Evolutionary conservation across 129 eudicot species (phyloP).

Genomic region (Ambrosia trifida): DNA sequence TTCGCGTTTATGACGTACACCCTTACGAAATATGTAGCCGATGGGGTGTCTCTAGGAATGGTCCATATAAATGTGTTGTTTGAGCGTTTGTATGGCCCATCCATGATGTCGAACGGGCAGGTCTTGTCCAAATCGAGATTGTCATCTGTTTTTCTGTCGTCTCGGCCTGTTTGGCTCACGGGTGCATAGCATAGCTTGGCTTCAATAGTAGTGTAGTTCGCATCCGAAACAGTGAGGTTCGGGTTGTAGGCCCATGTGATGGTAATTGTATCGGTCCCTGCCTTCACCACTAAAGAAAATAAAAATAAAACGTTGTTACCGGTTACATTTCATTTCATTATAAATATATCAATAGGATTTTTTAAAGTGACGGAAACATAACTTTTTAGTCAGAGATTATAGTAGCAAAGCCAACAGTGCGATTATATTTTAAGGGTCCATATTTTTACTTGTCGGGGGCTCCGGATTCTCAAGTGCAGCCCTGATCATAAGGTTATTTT

Average conservation of each 20-base stretch:
- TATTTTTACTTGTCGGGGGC: too few relatives aligned
- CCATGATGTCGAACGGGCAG: constrained; percentile 46
- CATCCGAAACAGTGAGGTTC: constrained; percentile 27
- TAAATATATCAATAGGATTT: too few relatives aligned
- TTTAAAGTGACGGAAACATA: too few relatives aligned
- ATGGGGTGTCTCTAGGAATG: constrained; percentile 37
- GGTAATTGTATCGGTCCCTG: constrained; percentile 44
- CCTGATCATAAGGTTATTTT: too few relatives aligned
- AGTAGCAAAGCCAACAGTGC: too few relatives aligned
- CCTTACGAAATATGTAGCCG: constrained; percentile 58
- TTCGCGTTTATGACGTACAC: constrained; percentile 38
- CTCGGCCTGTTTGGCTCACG: constrained; percentile 55
- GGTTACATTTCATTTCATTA: not conserved
- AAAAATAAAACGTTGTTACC: not conserved
- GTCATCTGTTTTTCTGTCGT: constrained; percentile 56
- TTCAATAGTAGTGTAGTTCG: constrained; percentile 48
- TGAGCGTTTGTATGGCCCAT: constrained; percentile 37
- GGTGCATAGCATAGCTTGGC: constrained; percentile 59
- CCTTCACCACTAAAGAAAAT: constrained; percentile 25
- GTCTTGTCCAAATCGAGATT: constrained; percentile 50
- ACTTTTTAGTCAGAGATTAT: too few relatives aligned
- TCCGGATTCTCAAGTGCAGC: too few relatives aligned
- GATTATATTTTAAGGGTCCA: too few relatives aligned
- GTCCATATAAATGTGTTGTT: constrained; percentile 41
- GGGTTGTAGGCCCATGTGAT: constrained; percentile 54